Percentiles rank a stretch among this genome's conserved stretches.
Conservation (phyloP, 2,329 filamentous ascomycete species). For the Elsinoe perseae region DNA sequence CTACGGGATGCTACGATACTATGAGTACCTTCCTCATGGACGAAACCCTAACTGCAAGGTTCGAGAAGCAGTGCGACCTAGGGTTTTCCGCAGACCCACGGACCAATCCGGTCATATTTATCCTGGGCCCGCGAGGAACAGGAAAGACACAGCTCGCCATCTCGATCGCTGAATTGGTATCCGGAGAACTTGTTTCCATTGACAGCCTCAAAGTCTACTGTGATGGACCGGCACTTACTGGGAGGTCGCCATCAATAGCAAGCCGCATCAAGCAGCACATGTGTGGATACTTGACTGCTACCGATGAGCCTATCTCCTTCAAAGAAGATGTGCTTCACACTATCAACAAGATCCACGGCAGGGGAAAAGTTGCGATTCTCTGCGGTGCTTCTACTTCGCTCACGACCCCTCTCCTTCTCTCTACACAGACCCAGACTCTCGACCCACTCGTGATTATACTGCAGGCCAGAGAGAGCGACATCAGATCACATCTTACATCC, state of each 20-base stretch:
- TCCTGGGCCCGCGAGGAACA: background rate
- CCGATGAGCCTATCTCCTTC: background rate
- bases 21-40: background rate
- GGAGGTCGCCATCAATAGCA: background rate
- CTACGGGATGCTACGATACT: too few relatives aligned
- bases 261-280: background rate
- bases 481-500: background rate
- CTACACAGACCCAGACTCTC: too few relatives aligned
- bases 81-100: background rate
- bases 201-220: slow-evolving; percentile 2
- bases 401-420: background rate
- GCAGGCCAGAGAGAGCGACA: background rate
- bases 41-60: background rate
- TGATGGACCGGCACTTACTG: background rate
- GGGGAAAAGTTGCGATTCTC: background rate
- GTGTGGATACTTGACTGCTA: background rate
- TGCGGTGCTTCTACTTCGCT: background rate
- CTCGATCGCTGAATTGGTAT: background rate
- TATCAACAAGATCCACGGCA: background rate
- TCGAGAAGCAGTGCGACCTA: background rate
- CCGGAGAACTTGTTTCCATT: background rate
- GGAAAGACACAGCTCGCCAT: background rate
- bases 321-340: background rate
- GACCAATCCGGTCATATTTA: background rate
- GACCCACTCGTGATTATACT: background rate